phyloP scores from a whole-genome alignment of 345 rosid genomes.

The Gossypioides kirkii region DNA sequence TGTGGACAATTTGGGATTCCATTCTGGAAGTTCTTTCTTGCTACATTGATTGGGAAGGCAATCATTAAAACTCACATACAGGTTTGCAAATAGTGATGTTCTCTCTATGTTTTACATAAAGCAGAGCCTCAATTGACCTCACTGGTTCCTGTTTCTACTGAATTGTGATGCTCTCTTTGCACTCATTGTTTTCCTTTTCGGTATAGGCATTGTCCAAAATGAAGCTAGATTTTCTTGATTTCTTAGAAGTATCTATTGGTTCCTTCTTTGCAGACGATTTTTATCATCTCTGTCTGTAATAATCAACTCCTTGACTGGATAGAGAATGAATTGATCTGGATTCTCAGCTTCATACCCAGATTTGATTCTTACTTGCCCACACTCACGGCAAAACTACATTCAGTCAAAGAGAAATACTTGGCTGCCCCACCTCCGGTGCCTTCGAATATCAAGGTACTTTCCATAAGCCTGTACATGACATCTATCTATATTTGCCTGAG shows the following conservation, averaged over 20 bases:
- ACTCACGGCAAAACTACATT: slow-evolving; percentile 52
- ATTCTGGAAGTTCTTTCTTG: slow-evolving; percentile 83
- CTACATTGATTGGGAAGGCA: slow-evolving; percentile 95
- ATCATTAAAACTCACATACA: slow-evolving; percentile 92
- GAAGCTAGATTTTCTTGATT: neutral
- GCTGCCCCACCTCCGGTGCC: slow-evolving; percentile 44
- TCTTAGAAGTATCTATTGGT: neutral
- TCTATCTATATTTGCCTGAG: neutral
- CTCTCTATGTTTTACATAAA: neutral
- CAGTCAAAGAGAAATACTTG: slow-evolving; percentile 62
- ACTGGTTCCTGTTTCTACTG: neutral
- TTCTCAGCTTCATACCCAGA: slow-evolving; percentile 74
- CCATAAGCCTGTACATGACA: neutral
- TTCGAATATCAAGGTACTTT: slow-evolving; percentile 53
- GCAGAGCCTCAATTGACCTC: neutral
- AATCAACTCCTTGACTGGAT: slow-evolving; percentile 94
- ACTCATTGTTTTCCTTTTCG: neutral
- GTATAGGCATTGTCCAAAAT: neutral
- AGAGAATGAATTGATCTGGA: slow-evolving; percentile 85
- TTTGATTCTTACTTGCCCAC: slow-evolving; percentile 54
- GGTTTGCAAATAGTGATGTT: slow-evolving; percentile 41
- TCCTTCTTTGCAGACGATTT: slow-evolving; percentile 60
- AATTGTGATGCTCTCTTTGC: neutral
- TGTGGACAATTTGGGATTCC: slow-evolving; percentile 95
- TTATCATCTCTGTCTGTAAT: slow-evolving; percentile 86